These are phyloP conservation scores for Aspergillus avenaceus DNA, from an alignment of 495 filamentous ascomycete species.

Conservation along the genomic window DNA sequence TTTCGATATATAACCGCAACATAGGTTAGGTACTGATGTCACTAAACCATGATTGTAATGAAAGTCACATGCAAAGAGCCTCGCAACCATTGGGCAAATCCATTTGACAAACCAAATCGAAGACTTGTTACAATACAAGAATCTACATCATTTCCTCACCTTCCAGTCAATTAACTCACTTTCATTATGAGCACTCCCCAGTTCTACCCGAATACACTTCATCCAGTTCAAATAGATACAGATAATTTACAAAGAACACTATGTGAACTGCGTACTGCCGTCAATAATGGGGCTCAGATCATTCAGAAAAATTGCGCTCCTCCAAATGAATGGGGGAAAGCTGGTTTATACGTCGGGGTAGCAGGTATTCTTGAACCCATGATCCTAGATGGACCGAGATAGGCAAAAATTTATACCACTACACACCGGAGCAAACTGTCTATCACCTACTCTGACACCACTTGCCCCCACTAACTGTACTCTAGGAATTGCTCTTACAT, in stretches of 20 bases:
- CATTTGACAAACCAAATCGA: too few relatives aligned
- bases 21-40: too few relatives aligned
- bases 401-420: neutral
- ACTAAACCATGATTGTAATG: too few relatives aligned
- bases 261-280: slow-evolving; percentile 24
- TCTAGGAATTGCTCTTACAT: slow-evolving; percentile 34
- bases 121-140: too few relatives aligned
- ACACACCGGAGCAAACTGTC: too few relatives aligned
- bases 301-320: slow-evolving; percentile 21
- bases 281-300: slow-evolving; percentile 23
- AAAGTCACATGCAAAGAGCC: too few relatives aligned
- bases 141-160: too few relatives aligned
- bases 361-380: slow-evolving; percentile 18
- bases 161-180: too few relatives aligned
- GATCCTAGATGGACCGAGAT: neutral
- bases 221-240: slow-evolving; percentile 9
- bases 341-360: slow-evolving; percentile 27
- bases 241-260: slow-evolving; percentile 13
- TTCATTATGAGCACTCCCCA: slow-evolving; percentile 12
- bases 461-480: slow-evolving; percentile 1
- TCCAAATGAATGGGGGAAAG: slow-evolving; percentile 18
- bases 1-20: too few relatives aligned
- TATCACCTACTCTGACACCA: neutral
- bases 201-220: slow-evolving; percentile 17
- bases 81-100: too few relatives aligned